Evolutionary conservation across 2,329 filamentous ascomycete genomes (phyloP).

Genomic region (Xylariaceae sp.): DNA sequence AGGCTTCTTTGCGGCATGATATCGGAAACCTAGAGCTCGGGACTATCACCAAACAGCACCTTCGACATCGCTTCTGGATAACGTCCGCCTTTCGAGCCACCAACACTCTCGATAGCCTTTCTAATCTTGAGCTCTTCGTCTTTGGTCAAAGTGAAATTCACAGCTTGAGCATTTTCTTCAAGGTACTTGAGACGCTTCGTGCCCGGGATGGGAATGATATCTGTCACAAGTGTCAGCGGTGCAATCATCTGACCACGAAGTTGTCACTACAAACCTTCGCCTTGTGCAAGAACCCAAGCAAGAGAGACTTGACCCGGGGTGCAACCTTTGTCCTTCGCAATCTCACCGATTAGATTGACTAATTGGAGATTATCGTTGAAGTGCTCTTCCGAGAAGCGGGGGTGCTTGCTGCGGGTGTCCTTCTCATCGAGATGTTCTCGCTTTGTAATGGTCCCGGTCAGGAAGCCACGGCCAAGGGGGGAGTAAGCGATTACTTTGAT

Average conservation of each 20-base stretch:
- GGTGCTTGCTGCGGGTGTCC: conserved; percentile 40
- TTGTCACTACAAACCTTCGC: conserved; percentile 29
- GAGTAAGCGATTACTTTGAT: conserved; percentile 53
- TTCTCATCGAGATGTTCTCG: conserved; percentile 41
- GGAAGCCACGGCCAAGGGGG: conserved; percentile 54
- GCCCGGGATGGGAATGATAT: conserved; percentile 36
- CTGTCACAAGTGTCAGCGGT: conserved; percentile 53
- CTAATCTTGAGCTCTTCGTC: conserved; percentile 38
- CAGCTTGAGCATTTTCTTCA: conserved; percentile 33
- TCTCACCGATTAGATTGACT: conserved; percentile 24
- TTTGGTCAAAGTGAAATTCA: conserved; percentile 33
- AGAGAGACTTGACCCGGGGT: conserved; percentile 52
- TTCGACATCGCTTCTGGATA: conserved; percentile 13
- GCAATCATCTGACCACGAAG: too few relatives aligned
- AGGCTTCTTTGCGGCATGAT: too few relatives aligned
- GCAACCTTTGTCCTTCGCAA: conserved; percentile 34
- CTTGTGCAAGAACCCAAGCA: conserved; percentile 52
- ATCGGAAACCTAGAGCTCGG: conserved; percentile 14
- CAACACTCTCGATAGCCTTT: conserved; percentile 31
- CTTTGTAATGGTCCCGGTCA: conserved; percentile 46
- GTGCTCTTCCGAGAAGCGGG: conserved; percentile 45
- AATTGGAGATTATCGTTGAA: conserved; percentile 48
- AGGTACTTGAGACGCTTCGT: conserved; percentile 34
- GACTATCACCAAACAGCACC: conserved; percentile 20
- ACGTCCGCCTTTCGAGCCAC: conserved; percentile 20